Conservation (phyloP, 331 rosid genomes). For the Quercus lobata region DNA sequence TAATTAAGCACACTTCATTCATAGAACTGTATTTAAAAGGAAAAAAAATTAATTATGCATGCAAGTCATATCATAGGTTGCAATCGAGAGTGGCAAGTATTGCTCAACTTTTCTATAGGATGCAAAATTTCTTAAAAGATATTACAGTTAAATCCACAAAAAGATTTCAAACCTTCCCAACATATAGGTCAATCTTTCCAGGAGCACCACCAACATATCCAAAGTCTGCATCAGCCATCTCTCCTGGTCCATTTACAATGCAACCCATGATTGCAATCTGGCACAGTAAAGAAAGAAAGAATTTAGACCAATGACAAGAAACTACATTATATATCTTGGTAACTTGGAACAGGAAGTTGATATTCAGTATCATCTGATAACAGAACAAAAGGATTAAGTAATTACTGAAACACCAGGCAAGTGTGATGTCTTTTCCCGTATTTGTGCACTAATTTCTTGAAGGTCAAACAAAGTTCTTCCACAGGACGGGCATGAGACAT, state of each 20-base stretch:
- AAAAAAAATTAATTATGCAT: neutral
- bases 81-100: neutral
- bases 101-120: neutral
- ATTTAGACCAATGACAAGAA: neutral
- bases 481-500: conserved; percentile 96
- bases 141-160: neutral
- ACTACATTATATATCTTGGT: neutral
- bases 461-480: conserved; percentile 99
- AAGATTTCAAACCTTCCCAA: conserved; percentile 69
- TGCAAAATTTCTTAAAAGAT: neutral
- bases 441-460: conserved; percentile 91
- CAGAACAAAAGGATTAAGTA: neutral
- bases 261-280: conserved; percentile 99
- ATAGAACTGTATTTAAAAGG: neutral
- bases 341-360: neutral
- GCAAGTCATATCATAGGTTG: neutral
- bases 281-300: conserved; percentile 7
- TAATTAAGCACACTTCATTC: neutral
- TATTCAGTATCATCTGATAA: neutral
- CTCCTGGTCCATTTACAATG: conserved; percentile 99
- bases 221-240: conserved; percentile 99
- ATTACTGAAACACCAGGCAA: conserved; percentile 96
- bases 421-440: conserved; percentile 90
- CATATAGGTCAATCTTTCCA: conserved; percentile 96
- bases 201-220: conserved; percentile 99